phyloP scores from a whole-genome alignment of 2,329 filamentous ascomycete genomes.

The Metarhizium anisopliae region DNA sequence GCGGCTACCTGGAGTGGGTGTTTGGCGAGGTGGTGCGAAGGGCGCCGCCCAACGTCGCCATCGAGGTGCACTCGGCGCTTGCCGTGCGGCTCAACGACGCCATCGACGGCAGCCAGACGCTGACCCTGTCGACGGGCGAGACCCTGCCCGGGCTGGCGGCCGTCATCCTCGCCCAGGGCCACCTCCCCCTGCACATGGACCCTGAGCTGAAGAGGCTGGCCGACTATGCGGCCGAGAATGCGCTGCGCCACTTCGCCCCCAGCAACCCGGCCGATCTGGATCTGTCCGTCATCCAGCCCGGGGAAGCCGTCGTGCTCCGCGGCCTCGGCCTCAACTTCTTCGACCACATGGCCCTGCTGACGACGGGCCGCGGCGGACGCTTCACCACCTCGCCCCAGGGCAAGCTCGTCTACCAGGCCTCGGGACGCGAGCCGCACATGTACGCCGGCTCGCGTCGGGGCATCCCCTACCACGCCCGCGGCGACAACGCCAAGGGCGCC shows the following conservation, averaged over 20 bases:
- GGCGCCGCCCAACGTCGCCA: neutral
- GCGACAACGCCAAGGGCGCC: slow-evolving; percentile 4
- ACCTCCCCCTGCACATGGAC: neutral
- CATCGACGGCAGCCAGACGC: slow-evolving; percentile 1
- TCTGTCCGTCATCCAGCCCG: neutral
- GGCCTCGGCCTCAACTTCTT: slow-evolving; percentile 6
- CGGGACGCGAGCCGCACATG: slow-evolving; percentile 4
- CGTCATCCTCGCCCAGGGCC: slow-evolving; percentile 3
- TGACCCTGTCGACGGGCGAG: slow-evolving; percentile 1
- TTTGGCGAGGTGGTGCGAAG: slow-evolving; percentile 2
- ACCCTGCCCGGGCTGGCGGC: neutral
- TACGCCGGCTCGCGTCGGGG: slow-evolving; percentile 6
- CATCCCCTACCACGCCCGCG: slow-evolving; percentile 6
- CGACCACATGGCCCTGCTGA: slow-evolving; percentile 4
- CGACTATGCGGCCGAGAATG: neutral
- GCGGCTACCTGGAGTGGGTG: slow-evolving; percentile 5
- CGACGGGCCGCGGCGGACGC: slow-evolving; percentile 1
- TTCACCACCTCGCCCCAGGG: neutral
- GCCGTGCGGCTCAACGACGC: slow-evolving; percentile 1
- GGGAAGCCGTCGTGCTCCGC: neutral
- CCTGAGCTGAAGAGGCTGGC: slow-evolving; percentile 1
- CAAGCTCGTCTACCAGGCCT: neutral
- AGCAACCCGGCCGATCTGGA: slow-evolving; percentile 4
- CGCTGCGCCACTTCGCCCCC: neutral
- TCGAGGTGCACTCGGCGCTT: neutral